Evolutionary conservation across 2,329 filamentous ascomycete species (phyloP), one percentile per base, ranked within the genome.

Genomic region (Xylariales sp.): DNA sequence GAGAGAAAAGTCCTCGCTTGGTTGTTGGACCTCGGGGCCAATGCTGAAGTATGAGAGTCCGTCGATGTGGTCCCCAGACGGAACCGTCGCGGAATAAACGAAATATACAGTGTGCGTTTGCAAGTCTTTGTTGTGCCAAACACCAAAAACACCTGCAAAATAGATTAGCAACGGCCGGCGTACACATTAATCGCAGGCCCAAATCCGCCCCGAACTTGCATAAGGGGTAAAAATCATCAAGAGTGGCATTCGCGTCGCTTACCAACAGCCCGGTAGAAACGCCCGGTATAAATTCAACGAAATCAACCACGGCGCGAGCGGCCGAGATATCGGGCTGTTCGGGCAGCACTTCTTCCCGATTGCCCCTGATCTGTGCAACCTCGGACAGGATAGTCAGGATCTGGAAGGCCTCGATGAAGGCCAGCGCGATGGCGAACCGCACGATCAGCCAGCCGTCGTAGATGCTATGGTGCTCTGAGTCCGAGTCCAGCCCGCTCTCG

Each of bases 371-470:
- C 59, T 78, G 74, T 10, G 73, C 55, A 8, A 80, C 32, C 62
- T 79, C 76, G 14, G 75, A 78, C 3, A 79, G 45, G 23, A 81
- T 78, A 5, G 77, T 75, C 28, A 75, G 69, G 8, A 78, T 68
- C 64, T 81, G 78, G 56, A 81, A 80, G 9, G 70, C 59, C 8
- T 78, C 73, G 7, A 81, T 70, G 55, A 81, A 75, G 9, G 78
- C 56, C 57, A 82, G 80, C 16, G 76, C 78, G 32, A 81, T 78
- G 1, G 78, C 75, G 57, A 82, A 82, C 16, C 80, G 76, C 5
- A 77, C 75, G n/a, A 81, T 72, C 2, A 82, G 70, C 69, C 79
- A 80, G 36, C 75, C 75, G 65, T 82, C 80, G 63, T 82, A 82
- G n/a, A 79, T 78, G 16, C 74, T 76, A 43, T 71, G 23, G 23